A percentile compares a stretch with the other conserved stretches of the same genome.
Evolutionary conservation across 2,329 filamentous ascomycete species (phyloP).

Genomic region (Aschersonia sp.): DNA sequence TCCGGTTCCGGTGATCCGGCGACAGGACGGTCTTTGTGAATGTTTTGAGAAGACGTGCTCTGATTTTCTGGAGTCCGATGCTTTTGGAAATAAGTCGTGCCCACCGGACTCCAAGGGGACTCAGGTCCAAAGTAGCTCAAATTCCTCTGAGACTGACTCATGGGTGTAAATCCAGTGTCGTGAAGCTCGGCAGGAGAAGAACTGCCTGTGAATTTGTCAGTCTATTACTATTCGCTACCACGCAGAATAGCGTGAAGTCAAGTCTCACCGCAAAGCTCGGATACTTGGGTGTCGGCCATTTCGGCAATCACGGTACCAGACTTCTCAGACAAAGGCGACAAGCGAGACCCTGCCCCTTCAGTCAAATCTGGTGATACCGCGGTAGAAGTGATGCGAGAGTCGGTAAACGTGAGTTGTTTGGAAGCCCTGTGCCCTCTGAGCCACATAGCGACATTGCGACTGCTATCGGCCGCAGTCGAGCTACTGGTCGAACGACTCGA

Average conservation of each 20-base stretch:
- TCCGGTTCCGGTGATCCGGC: background rate
- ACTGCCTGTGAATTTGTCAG: conserved; percentile 19
- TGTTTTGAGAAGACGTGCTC: background rate
- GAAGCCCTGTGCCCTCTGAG: conserved; percentile 27
- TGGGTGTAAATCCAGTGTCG: conserved; percentile 14
- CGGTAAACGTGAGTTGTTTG: conserved; percentile 17
- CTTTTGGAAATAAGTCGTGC: background rate
- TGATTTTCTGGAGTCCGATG: background rate
- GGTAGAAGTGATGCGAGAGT: background rate
- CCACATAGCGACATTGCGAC: conserved; percentile 36
- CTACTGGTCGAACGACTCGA: conserved; percentile 17
- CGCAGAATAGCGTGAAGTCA: background rate
- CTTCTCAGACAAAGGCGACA: background rate
- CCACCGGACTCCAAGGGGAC: background rate
- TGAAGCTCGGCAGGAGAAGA: conserved; percentile 29
- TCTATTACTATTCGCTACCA: background rate
- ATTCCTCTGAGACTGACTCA: conserved; percentile 1
- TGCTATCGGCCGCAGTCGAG: conserved; percentile 28
- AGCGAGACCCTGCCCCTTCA: too few relatives aligned
- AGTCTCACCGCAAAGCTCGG: conserved; percentile 30
- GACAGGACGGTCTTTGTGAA: background rate
- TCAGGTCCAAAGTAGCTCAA: background rate
- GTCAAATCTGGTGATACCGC: conserved; percentile 3
- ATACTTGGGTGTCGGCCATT: conserved; percentile 27
- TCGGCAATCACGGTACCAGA: conserved; percentile 13